Evolutionary conservation across 805 yeast species (phyloP), one percentile per base, ranked within the genome.

Genomic region (Starmera quercuum): DNA sequence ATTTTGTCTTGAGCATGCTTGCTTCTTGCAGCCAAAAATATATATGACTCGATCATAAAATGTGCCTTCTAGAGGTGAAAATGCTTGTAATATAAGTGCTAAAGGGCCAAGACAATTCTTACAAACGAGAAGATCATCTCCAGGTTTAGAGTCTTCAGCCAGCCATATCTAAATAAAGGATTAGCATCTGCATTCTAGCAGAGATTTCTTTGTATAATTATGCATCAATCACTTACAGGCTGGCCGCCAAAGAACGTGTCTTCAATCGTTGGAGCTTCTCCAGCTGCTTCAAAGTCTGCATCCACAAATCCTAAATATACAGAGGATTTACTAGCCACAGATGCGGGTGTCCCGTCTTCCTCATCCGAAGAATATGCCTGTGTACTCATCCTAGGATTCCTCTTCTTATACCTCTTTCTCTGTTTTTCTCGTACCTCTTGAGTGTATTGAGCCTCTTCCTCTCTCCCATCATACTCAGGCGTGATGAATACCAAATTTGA

Each of bases 191-290:
- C 24, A 21, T 21, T 21, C 9, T 12, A 21, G 14, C 24, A 4
- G 8, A 22, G 25, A 28, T 32, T 13, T 25, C 28, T 9, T 12
- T 21, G 24, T 9, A 9, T 21, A 12, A 21, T 21, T 21, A 9
- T 19, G 15, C 14, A 5, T n/a, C n/a, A 6, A 14, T 12, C 7
- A 32, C 61, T 40, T 26, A 61, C 50, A 7, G 88, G 85, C 25
- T 59, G 56, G 1, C 95, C 94, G 1, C 97, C 97, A 21, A 90
- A 68, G 42, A 85, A 78, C 0, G 94, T 75, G 48, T 86, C 95
- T 36, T 71, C 77, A 5, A 65, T 36, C 1, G 65, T 57, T 20
- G 75, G 67, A 25, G 41, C 46, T 23, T 68, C 75, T 4, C 64
- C 71, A 7, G 47, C 52, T 12, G 61, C 66, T 6, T 69, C 64